phyloP scores from a whole-genome alignment of 768 basidiomycete genomes.

The Phylloporus rhodoxanthus region DNA sequence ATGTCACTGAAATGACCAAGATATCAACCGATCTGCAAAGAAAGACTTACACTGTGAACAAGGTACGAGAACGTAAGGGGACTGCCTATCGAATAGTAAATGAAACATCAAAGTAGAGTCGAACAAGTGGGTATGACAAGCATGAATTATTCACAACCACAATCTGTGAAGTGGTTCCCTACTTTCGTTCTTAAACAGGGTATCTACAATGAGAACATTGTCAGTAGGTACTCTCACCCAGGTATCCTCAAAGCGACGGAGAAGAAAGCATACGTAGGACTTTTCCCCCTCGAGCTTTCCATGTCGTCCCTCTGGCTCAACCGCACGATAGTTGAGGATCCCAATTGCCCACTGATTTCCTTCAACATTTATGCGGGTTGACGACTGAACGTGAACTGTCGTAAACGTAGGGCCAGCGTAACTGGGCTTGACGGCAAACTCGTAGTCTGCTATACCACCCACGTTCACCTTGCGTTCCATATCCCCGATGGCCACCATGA shows the following conservation, averaged over 20 bases:
- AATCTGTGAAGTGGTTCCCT: conserved; percentile 7
- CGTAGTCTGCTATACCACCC: not conserved
- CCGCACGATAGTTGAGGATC: conserved; percentile 10
- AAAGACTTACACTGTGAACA: too few species aligned
- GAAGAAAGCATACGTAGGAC: conserved; percentile 13
- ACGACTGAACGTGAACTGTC: not conserved
- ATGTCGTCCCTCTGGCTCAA: conserved; percentile 6
- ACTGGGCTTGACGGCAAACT: conserved; percentile 9
- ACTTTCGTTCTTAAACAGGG: conserved; percentile 9
- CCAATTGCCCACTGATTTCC: conserved; percentile 11
- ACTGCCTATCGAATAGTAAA: too few species aligned
- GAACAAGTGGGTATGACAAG: not conserved
- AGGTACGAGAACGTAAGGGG: too few species aligned
- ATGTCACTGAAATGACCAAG: too few species aligned
- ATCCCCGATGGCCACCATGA: conserved; percentile 11
- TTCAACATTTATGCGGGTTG: not conserved
- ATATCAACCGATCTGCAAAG: too few species aligned
- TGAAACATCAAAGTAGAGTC: too few species aligned
- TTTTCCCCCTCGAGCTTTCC: conserved; percentile 9
- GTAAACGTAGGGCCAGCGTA: conserved; percentile 5
- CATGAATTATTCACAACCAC: conserved; percentile 26
- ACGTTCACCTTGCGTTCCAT: not conserved
- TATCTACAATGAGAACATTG: conserved; percentile 11
- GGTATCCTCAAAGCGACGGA: conserved; percentile 1
- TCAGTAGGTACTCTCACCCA: conserved; percentile 14